Conservation (phyloP, 2,329 filamentous ascomycete species). For the Colletotrichum sp. region DNA sequence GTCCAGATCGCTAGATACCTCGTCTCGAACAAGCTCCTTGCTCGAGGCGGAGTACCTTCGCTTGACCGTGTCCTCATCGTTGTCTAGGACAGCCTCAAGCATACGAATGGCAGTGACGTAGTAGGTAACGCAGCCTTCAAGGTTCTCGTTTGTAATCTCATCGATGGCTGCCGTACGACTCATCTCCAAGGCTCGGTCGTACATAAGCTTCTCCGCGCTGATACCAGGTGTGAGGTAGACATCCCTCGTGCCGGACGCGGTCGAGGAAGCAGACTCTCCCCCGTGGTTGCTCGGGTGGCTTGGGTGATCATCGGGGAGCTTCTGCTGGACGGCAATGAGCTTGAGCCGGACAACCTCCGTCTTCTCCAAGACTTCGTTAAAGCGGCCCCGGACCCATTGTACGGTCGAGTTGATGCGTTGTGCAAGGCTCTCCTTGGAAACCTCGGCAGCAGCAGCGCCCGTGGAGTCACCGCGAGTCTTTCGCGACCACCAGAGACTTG, state of each 20-base stretch:
- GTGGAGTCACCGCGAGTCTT: constrained; percentile 71
- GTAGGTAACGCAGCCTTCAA: constrained; percentile 86
- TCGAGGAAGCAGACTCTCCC: constrained; percentile 59
- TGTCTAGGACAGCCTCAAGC: constrained; percentile 92
- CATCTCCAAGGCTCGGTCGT: constrained; percentile 97
- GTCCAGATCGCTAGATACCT: constrained; percentile 56
- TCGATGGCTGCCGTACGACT: constrained; percentile 93
- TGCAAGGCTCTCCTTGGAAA: constrained; percentile 40
- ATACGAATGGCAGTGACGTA: constrained; percentile 94
- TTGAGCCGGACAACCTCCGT: constrained; percentile 92
- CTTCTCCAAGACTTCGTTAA: constrained; percentile 97
- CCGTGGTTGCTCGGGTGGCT: constrained; percentile 83
- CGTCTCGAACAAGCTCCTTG: constrained; percentile 47
- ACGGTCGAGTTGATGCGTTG: constrained; percentile 90
- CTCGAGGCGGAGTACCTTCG: constrained; percentile 41
- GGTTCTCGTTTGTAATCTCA: constrained; percentile 90
- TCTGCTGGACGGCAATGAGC: constrained; percentile 83
- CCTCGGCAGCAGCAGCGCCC: constrained; percentile 50
- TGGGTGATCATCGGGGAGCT: constrained; percentile 83
- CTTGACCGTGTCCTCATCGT: constrained; percentile 66
- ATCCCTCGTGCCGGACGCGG: constrained; percentile 73
- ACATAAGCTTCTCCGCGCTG: constrained; percentile 97
- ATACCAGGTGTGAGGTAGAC: constrained; percentile 87
- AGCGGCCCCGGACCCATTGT: constrained; percentile 91
- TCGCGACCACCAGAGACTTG: constrained; percentile 87